A percentile compares a stretch with the other conserved stretches of the same genome.
Conservation (phyloP, 2,329 filamentous ascomycete genomes). For the Trichoderma sp. region DNA sequence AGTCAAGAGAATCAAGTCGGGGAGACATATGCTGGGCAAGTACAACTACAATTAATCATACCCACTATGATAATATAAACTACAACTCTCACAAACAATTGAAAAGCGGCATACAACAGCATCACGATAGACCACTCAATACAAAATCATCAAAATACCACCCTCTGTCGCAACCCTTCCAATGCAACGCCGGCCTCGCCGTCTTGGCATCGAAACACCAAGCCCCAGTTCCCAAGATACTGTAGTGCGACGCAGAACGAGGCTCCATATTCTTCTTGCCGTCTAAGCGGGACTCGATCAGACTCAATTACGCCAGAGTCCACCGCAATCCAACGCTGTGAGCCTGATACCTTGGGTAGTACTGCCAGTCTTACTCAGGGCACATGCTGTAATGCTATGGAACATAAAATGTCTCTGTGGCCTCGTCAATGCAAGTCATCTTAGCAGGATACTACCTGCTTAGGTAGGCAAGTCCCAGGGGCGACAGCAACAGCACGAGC, state of each 20-base stretch:
- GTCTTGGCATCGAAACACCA: constrained; percentile 7
- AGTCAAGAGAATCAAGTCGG: background rate
- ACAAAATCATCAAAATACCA: background rate
- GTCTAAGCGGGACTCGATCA: background rate
- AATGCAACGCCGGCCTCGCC: background rate
- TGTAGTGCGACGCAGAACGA: background rate
- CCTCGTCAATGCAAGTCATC: background rate
- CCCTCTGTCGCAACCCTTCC: background rate
- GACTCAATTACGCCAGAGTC: background rate
- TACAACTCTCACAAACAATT: no score
- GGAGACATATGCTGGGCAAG: no score
- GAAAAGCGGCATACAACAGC: background rate
- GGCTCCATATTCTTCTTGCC: background rate
- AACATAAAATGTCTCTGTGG: background rate
- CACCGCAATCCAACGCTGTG: background rate
- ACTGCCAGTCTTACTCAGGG: background rate
- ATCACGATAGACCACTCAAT: background rate
- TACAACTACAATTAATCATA: no score
- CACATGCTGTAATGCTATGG: background rate
- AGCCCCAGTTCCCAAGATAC: background rate
- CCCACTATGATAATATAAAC: no score
- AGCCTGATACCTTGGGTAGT: background rate
- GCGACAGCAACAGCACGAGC: background rate
- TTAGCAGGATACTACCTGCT: background rate
- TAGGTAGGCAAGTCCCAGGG: background rate